Percentiles rank a stretch among this genome's conserved stretches.
Evolutionary conservation across 495 filamentous ascomycete genomes (phyloP).

Genomic region (Penicillium fimorum): DNA sequence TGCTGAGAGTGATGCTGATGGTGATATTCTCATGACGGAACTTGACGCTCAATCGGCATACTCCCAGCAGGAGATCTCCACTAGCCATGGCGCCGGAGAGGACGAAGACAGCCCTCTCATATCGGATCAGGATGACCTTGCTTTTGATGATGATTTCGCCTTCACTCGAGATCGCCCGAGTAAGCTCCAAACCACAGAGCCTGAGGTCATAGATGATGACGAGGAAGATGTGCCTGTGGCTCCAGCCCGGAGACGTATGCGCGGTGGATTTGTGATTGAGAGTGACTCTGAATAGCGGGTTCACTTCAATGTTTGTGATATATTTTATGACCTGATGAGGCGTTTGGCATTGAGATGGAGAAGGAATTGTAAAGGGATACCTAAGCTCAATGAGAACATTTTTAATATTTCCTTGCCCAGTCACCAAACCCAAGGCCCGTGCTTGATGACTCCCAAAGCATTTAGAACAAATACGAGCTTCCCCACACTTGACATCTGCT

Average conservation of each 20-base stretch:
- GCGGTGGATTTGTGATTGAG: slow-evolving; percentile 50
- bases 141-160: slow-evolving; percentile 41
- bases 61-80: slow-evolving; percentile 21
- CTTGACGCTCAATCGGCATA: slow-evolving; percentile 23
- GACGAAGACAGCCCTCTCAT: slow-evolving; percentile 32
- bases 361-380: slow-evolving; percentile 17
- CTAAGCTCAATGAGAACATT: slow-evolving; percentile 6
- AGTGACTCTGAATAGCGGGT: slow-evolving; percentile 48
- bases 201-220: slow-evolving; percentile 18
- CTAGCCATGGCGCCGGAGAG: slow-evolving; percentile 21
- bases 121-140: slow-evolving; percentile 36
- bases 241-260: slow-evolving; percentile 37
- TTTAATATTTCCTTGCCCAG: neutral
- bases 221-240: slow-evolving; percentile 36
- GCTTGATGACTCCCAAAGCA: neutral
- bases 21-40: slow-evolving; percentile 40
- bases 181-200: slow-evolving; percentile 7
- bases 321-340: slow-evolving; percentile 32
- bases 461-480: slow-evolving; percentile 1
- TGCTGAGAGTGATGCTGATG: slow-evolving; percentile 30
- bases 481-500: neutral
- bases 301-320: slow-evolving; percentile 8
- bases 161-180: slow-evolving; percentile 31
- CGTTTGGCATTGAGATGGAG: slow-evolving; percentile 24
- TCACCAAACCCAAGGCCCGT: neutral